Base-by-base conservation (phyloP, 176 grass and related monocot genomes). In the Neostapfia colusana region DNA sequence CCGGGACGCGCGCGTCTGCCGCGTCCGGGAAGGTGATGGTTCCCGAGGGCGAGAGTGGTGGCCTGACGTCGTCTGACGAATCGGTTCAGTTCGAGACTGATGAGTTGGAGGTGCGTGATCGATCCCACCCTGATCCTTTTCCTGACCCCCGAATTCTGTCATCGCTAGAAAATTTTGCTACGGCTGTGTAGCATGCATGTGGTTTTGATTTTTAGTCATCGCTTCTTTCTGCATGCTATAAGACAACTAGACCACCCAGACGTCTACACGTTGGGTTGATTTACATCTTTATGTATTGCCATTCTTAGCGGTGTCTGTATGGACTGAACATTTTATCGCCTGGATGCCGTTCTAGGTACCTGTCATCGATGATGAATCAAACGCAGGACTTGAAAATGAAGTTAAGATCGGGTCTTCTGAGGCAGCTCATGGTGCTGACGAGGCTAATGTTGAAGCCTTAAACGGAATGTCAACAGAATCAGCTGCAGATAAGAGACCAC, bases 11-110 rank as follows among this genome's bases (percentile, higher is more conserved):
- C 39, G 62, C 62, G 27, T 83, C 75, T 10, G 66, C 51, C 16
- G 53, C 83, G 36, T 85, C 84, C 7, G 37, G 84, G 59, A 74
- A 87, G 75, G 86, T 85, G 84, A 80, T 89, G 58, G 79, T 91
- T 79, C 84, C 94, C 6, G 84, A 83, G 41, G 84, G 83, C 25
- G 80, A 86, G 73, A 87, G 64, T n/a, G 88, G 83, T 40, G 85
- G 81, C 16, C 40, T 75, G 6, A 5, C 80, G 45, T 53, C 80
- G 7, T 84, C 83, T 14, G 61, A 75, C 1, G 74, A 27, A 39
- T 66, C 84, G n/a, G 55, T 44, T 71, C 74, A 71, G 74, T 57
- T 74, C 79, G 34, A 64, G 62, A 80, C 85, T 1, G 66, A 82
- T 69, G 72, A 83, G 74, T 18, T 82, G 42, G 58, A 88, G 85